Evolutionary conservation across 2,329 filamentous ascomycete genomes (phyloP).

Genomic region (Aspergillus thermomutatus): DNA sequence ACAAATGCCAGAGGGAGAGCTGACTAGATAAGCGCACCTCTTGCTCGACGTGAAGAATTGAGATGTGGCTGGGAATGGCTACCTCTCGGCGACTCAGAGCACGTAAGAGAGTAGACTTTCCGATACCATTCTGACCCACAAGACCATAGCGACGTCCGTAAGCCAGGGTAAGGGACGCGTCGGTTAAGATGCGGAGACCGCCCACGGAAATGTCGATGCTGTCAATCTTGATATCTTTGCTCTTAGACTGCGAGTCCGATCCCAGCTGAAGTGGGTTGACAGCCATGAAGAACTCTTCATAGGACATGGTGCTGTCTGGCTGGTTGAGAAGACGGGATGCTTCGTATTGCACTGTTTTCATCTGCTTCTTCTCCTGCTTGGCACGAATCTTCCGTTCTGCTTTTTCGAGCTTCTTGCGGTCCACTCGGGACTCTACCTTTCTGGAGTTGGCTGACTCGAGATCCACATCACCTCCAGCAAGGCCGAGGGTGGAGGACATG

Average conservation of each 20-base stretch:
- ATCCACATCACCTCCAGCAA: constrained; percentile 80
- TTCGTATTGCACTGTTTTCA: constrained; percentile 98
- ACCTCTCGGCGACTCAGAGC: constrained; percentile 91
- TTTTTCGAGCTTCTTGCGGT: constrained; percentile 98
- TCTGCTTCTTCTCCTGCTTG: constrained; percentile 97
- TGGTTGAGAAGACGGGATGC: constrained; percentile 84
- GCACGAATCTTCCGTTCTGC: constrained; percentile 95
- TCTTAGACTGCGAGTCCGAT: constrained; percentile 69
- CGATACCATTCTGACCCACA: constrained; percentile 98
- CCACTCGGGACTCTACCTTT: constrained; percentile 96
- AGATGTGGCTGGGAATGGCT: constrained; percentile 92
- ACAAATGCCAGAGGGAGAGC: background rate
- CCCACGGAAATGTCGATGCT: constrained; percentile 92
- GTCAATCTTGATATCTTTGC: constrained; percentile 98
- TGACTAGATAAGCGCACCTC: constrained; percentile 59
- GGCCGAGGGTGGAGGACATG: constrained; percentile 90
- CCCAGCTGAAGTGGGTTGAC: constrained; percentile 95
- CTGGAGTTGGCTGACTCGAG: constrained; percentile 87
- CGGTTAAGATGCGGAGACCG: constrained; percentile 81
- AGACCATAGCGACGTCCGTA: constrained; percentile 94
- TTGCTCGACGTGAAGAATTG: constrained; percentile 98
- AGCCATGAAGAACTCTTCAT: constrained; percentile 99
- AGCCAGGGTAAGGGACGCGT: constrained; percentile 84
- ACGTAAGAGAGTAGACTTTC: constrained; percentile 90
- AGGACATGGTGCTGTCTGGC: constrained; percentile 79